These are phyloP conservation scores for Globisporangium perplexum DNA, from an alignment of 352 stramenopile genomes.

Conservation along the genomic window DNA sequence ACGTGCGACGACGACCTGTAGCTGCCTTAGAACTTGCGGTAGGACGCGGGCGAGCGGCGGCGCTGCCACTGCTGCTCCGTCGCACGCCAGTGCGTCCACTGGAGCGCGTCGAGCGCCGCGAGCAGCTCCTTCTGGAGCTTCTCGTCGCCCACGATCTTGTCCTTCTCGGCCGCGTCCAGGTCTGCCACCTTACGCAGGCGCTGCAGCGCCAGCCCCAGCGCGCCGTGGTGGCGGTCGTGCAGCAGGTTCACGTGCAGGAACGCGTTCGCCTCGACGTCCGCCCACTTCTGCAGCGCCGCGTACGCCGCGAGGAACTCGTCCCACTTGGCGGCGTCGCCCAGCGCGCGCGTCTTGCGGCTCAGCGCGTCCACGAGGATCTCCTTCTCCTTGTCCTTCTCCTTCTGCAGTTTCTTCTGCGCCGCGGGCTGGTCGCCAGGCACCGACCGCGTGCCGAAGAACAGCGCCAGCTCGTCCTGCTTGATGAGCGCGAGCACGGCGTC, in stretches of 20 bases:
- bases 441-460: slow-evolving; percentile 66
- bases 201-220: slow-evolving; percentile 48
- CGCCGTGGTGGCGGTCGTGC: slow-evolving; percentile 46
- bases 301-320: slow-evolving; percentile 49
- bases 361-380: slow-evolving; percentile 66
- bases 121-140: slow-evolving; percentile 46
- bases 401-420: slow-evolving; percentile 60
- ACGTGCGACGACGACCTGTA: too few species aligned
- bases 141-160: slow-evolving; percentile 62
- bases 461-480: slow-evolving; percentile 56
- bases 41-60: slow-evolving; percentile 40
- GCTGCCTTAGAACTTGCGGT: slow-evolving; percentile 48
- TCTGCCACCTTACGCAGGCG: slow-evolving; percentile 67
- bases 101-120: slow-evolving; percentile 27
- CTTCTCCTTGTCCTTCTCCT: slow-evolving; percentile 72
- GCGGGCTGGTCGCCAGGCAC: slow-evolving; percentile 44
- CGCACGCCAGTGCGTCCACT: slow-evolving; percentile 51
- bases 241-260: slow-evolving; percentile 56
- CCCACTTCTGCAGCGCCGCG: slow-evolving; percentile 66
- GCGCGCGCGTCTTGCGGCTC: slow-evolving; percentile 59
- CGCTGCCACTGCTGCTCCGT: slow-evolving; percentile 60
- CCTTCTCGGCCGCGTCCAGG: slow-evolving; percentile 46
- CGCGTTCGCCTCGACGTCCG: slow-evolving; percentile 48
- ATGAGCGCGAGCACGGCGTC: slow-evolving; percentile 56
- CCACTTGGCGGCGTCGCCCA: slow-evolving; percentile 51